Evolutionary conservation across 148 eudicot species (phyloP), one percentile per base, ranked within the genome.

Genomic region (Chenopodium berlandieri): DNA sequence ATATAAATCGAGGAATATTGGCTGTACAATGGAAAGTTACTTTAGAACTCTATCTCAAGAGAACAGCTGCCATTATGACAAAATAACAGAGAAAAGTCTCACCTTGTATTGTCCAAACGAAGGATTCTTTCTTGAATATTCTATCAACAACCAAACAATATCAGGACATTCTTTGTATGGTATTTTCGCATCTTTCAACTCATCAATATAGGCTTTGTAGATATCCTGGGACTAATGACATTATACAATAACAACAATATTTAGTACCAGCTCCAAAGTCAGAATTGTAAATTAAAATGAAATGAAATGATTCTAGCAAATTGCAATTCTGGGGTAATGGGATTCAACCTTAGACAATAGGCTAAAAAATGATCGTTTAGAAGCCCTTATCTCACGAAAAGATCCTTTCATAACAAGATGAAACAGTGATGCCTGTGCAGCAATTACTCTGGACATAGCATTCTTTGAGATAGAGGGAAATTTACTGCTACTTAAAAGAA

Each of bases 391-490:
- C 80, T 94, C 90, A 69, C 91, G 93, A 70, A 89, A 88, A 77
- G 97, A 86, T 77, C 91, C 94, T 83, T 90, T 90, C 82, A 88
- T 79, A 75, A 85, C 92, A 79, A 90, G 83, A 80, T 86, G 93
- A 81, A 96, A 89, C 54, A 94, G 77, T 27, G 90, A 88, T 81
- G 97, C 86, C 83, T 96, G 99, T 9, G 90, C 94, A 23, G 83
- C 85, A 81, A 87, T 87, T 73, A 96, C 91, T 88, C 93, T 92
- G 68, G 90, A 86, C 31, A 94, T 83, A 22, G 97, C 99, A 86
- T 88, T 96, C 85, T 89, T 96, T 73, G 98, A 94, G 58, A 91
- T 79, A 22, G 90, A 91, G 31, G 89, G 72, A 89, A 96, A 96
- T 80, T 94, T 90, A 86, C 99, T 92, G 67, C 88, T 84, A 82